phyloP scores from a whole-genome alignment of 352 stramenopile genomes.

The Phytopythium litorale region DNA sequence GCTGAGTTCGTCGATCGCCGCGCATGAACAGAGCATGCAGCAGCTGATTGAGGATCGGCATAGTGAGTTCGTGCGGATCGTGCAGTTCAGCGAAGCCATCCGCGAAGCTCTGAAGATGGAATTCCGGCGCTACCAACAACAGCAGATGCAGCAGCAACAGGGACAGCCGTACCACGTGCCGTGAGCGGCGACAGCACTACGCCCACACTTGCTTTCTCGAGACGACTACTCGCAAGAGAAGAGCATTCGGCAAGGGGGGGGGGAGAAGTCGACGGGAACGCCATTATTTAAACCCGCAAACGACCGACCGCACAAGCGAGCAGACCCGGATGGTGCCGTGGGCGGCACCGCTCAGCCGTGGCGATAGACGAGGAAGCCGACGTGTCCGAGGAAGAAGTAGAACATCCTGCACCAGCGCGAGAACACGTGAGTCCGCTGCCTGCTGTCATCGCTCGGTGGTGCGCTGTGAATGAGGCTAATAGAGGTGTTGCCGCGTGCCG shows the following conservation, averaged over 20 bases:
- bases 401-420: constrained; percentile 45
- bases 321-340: not conserved
- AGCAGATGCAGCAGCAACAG: constrained; percentile 21
- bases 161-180: constrained; percentile 6
- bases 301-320: not conserved
- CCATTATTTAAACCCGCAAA: constrained; percentile 35
- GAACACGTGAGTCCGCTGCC: constrained; percentile 1
- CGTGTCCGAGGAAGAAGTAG: constrained; percentile 80
- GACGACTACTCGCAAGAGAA: not conserved
- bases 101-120: constrained; percentile 49
- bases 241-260: not conserved
- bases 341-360: constrained; percentile 33
- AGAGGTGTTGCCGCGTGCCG: not conserved
- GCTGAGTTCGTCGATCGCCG: constrained; percentile 43
- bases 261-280: constrained; percentile 10
- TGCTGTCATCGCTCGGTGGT: not conserved
- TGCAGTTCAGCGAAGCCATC: constrained; percentile 55
- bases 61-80: constrained; percentile 64
- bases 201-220: not conserved
- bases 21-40: constrained; percentile 32
- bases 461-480: not conserved
- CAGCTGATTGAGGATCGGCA: constrained; percentile 48
- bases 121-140: constrained; percentile 25
- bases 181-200: not conserved
- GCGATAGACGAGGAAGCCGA: constrained; percentile 75